Base-by-base conservation (phyloP, 306 rosid genomes). In the Cucurbita moschata region DNA sequence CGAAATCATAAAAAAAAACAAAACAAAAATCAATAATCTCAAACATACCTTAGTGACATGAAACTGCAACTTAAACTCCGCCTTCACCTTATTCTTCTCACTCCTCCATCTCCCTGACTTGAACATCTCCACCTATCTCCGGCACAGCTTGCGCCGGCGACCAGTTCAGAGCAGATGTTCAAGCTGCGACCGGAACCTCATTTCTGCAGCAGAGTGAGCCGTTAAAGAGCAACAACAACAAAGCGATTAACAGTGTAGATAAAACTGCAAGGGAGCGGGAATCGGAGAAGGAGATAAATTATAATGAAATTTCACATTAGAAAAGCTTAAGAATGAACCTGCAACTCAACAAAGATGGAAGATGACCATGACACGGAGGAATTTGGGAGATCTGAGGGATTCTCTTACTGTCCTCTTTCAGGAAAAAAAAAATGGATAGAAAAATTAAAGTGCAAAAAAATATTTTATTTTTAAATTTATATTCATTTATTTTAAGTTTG, bases 101-200 rank as follows among this genome's bases (percentile, higher is more conserved):
- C 84, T 84, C 79, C 90, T 89, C 99, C 99, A 89, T 85, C 89
- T 86, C 64, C 91, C 81, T 74, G 97, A 77, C 85, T 86, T 95
- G 82, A 94, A 91, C 99, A 94, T 94, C 79, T 74, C 80, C 12
- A 37, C 78, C 56, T 62, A 49, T 46, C 76, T 72, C 74, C 21
- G 26, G 76, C 78, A 46, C 51, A 76, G 73, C 2, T 59, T 51
- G 15, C 49, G 55, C 30, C 81, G 82, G 76, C 18, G 5, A 47
- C 57, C 58, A 40, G 2, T 49, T 69, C 43, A 69, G 57, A 69
- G 56, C 3, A 68, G 43, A 46, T 23, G 14, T 7, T 38, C 30
- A 54, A 72, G 64, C 64, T n/a, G 35, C 9, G 52, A 37, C n/a
- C 37, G 50, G n/a, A 38, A 72, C 26, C 38, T 72, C 76, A 72